Base-by-base conservation (phyloP, 2,329 filamentous ascomycete genomes). In the Alternaria longipes region DNA sequence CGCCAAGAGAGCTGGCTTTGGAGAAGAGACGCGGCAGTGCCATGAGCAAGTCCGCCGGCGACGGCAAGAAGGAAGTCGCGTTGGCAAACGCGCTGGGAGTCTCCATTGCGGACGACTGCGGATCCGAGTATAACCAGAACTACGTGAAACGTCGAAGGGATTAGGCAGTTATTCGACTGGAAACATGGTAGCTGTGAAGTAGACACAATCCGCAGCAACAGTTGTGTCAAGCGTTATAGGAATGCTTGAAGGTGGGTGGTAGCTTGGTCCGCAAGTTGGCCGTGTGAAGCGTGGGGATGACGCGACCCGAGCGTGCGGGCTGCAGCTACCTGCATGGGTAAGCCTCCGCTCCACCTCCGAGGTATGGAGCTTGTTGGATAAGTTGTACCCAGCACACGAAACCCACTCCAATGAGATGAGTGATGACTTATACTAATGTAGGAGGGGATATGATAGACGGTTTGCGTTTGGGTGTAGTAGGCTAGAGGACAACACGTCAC, bases 11-110 rank as follows among this genome's bases (percentile, higher is more conserved):
- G 52, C 89, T 87, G 38, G 90, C 83, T 75, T 87, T 89, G 78
- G 86, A 88, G 32, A 91, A 84, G 73, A 93, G 88, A 60, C 91
- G 85, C 51, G 91, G 91, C 4, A 91, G 86, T 18, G 87, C 90
- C 77, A 87, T 84, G 65, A 92, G 84, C 49, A 94, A 81, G 71
- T 92, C 90, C 75, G 87, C 88, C 18, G 91, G 79, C 11, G 89
- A 89, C 2, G 90, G 89, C 30, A 80, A 64, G 34, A 74, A 78
- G n/a, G 74, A 74, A 47, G 68, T 79, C 61, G 69, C 69, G 65
- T 80, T 80, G 47, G 67, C 56, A 59, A 72, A 63, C 52, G 72
- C 66, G 53, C 70, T 60, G 30, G 68, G 40, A 42, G 62, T 54
- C 32, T 72, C 70, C 74, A 76, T 76, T 46, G 66, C 38, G 47